Evolutionary conservation across 2,329 filamentous ascomycete species (phyloP).

Genomic region (Endocalyx cinctus): DNA sequence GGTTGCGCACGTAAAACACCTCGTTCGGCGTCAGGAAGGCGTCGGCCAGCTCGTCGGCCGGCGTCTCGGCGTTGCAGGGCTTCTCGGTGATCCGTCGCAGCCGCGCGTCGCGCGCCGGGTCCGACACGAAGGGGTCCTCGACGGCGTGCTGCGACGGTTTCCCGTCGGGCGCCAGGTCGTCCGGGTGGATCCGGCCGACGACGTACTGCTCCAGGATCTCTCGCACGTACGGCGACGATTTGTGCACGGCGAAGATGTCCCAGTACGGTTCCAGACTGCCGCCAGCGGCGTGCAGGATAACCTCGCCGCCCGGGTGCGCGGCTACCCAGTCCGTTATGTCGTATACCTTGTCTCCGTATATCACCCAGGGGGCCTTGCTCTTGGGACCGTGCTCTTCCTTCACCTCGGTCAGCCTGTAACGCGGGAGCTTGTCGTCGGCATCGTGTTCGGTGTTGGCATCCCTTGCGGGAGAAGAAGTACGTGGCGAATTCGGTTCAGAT

Average conservation of each 20-base stretch:
- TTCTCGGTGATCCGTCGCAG: conserved; percentile 36
- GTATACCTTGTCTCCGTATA: conserved; percentile 60
- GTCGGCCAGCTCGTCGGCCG: conserved; percentile 32
- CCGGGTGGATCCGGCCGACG: conserved; percentile 56
- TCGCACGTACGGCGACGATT: conserved; percentile 56
- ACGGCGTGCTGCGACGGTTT: conserved; percentile 47
- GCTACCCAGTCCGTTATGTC: conserved; percentile 66
- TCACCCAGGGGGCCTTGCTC: conserved; percentile 57
- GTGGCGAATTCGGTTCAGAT: no score
- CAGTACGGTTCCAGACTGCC: conserved; percentile 63
- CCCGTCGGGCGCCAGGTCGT: conserved; percentile 57
- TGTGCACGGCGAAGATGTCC: conserved; percentile 67
- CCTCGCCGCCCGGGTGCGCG: conserved; percentile 62
- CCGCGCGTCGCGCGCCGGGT: conserved; percentile 37
- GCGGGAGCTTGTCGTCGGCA: conserved; percentile 40
- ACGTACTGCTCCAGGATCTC: conserved; percentile 62
- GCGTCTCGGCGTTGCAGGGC: conserved; percentile 48
- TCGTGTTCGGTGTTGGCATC: conserved; percentile 21
- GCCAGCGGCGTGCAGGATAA: conserved; percentile 62
- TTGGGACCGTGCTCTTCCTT: conserved; percentile 48
- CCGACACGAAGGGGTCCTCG: conserved; percentile 50
- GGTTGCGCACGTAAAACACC: conserved; percentile 43
- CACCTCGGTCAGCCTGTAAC: conserved; percentile 47
- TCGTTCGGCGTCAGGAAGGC: conserved; percentile 39
- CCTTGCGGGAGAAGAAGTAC: no score